These are phyloP conservation scores for Dipodascus albidus DNA, from an alignment of 805 yeast genomes.

Conservation along the genomic window DNA sequence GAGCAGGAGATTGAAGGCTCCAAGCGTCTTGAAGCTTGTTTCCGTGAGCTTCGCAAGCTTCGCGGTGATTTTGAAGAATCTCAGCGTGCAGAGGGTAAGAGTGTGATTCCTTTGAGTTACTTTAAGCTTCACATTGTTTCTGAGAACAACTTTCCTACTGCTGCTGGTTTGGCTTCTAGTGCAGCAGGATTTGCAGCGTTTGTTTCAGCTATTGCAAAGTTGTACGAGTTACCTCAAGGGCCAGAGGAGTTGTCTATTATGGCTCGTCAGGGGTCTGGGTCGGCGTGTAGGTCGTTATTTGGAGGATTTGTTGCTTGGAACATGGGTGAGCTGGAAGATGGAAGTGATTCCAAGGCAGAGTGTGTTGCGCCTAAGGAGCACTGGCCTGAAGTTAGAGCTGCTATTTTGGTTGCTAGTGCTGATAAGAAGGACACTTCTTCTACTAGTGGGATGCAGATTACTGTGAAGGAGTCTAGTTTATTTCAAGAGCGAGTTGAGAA, in stretches of 20 bases:
- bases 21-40: conserved; percentile 44
- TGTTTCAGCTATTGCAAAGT: conserved; percentile 75
- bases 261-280: conserved; percentile 97
- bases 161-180: conserved; percentile 95
- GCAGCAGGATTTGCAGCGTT: conserved; percentile 99
- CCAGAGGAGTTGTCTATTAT: conserved; percentile 78
- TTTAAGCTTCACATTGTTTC: conserved; percentile 72
- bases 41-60: conserved; percentile 58
- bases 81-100: conserved; percentile 31
- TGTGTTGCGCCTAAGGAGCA: conserved; percentile 74
- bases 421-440: conserved; percentile 91
- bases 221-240: conserved; percentile 77
- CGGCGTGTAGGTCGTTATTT: conserved; percentile 93
- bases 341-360: conserved; percentile 91
- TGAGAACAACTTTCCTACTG: conserved; percentile 97
- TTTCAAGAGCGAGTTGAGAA: conserved; percentile 66
- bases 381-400: conserved; percentile 92
- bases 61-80: conserved; percentile 49
- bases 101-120: conserved; percentile 31
- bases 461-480: conserved; percentile 80
- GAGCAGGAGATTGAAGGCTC: conserved; percentile 57
- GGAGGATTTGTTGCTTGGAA: conserved; percentile 99
- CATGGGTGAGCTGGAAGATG: conserved; percentile 69
- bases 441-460: conserved; percentile 92
- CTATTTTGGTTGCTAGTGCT: conserved; percentile 84